These are phyloP conservation scores for Bacterosira constricta DNA, from an alignment of 108 stramenopile species.

Conservation along the genomic window DNA sequence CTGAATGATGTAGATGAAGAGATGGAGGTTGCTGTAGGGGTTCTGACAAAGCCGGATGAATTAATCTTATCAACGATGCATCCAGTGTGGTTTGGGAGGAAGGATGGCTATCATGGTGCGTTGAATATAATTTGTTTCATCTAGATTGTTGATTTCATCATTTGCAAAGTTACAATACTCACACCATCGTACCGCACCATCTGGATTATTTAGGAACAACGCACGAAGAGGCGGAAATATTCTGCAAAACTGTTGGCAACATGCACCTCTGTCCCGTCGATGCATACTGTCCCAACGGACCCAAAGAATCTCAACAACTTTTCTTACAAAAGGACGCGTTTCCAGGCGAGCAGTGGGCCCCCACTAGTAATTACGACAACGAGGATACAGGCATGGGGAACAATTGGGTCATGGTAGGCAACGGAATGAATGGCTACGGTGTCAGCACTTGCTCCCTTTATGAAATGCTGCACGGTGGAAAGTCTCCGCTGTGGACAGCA, in stretches of 20 bases:
- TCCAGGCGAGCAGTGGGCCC: conserved; percentile 39
- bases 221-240: conserved; percentile 19
- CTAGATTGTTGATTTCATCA: too few relatives aligned
- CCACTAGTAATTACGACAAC: not conserved
- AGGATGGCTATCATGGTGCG: conserved; percentile 24
- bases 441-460: conserved; percentile 5
- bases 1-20: conserved; percentile 2
- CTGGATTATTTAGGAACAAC: conserved; percentile 33
- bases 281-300: conserved; percentile 23
- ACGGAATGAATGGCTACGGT: not conserved
- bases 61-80: conserved; percentile 7
- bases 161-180: too few relatives aligned
- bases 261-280: conserved; percentile 30
- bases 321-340: conserved; percentile 15
- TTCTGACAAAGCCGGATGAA: conserved; percentile 5
- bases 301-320: not conserved
- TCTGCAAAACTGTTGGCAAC: conserved; percentile 24
- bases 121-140: too few relatives aligned
- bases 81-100: conserved; percentile 36
- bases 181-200: too few relatives aligned
- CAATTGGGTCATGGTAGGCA: conserved; percentile 29
- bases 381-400: not conserved
- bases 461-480: not conserved
- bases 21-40: not conserved
- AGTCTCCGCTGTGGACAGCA: not conserved